Conservation (phyloP, 2,329 filamentous ascomycete species). For the Microcyclospora tardicrescens region DNA sequence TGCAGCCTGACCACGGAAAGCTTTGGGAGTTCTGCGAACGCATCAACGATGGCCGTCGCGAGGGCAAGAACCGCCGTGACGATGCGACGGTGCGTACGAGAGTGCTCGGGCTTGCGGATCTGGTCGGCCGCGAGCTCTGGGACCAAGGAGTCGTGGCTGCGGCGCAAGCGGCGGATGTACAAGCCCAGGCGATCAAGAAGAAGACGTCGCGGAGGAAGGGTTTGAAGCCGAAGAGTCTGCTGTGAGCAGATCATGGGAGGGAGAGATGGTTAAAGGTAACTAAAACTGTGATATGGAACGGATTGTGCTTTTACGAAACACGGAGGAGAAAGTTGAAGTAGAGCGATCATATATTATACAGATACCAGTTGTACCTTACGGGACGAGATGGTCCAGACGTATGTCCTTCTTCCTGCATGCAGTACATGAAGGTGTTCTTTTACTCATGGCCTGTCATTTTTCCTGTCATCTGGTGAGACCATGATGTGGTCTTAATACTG, state of each 20-base stretch:
- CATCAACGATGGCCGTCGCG: slow-evolving; percentile 68
- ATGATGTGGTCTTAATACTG: too few relatives aligned
- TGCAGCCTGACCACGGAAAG: slow-evolving; percentile 53
- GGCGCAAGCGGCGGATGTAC: neutral
- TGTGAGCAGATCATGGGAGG: neutral
- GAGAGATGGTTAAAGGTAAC: too few relatives aligned
- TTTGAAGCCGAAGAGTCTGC: neutral
- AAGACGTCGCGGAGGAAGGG: neutral
- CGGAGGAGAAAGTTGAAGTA: too few relatives aligned
- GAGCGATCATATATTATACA: too few relatives aligned
- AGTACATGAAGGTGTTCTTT: too few relatives aligned
- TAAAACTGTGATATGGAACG: too few relatives aligned
- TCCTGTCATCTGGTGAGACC: too few relatives aligned
- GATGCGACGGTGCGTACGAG: slow-evolving; percentile 75
- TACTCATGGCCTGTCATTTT: too few relatives aligned
- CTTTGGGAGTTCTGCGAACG: slow-evolving; percentile 87
- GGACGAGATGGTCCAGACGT: too few relatives aligned
- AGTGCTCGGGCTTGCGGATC: slow-evolving; percentile 65
- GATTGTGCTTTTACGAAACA: too few relatives aligned
- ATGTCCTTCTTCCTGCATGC: too few relatives aligned
- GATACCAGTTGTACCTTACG: too few relatives aligned
- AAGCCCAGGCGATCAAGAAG: neutral
- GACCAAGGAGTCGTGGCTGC: slow-evolving; percentile 23
- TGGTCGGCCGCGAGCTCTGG: slow-evolving; percentile 59
- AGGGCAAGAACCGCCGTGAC: slow-evolving; percentile 93